Evolutionary conservation across 148 eudicot species (phyloP).

Genomic region (Silene latifolia): DNA sequence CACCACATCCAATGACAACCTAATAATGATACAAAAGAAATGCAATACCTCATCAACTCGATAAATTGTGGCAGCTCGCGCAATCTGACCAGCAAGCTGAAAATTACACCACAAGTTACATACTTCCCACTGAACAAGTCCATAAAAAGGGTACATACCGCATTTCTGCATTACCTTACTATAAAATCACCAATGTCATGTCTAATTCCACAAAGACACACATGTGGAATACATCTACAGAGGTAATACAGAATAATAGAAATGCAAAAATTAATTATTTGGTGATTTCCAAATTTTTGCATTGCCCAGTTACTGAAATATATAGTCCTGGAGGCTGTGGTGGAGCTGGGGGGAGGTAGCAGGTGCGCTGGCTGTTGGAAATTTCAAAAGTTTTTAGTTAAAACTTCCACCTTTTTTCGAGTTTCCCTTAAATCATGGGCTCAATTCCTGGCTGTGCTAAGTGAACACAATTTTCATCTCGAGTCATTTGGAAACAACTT

Average conservation of each 20-base stretch:
- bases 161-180: background rate
- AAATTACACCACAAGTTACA: conserved; percentile 4
- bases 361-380: no score
- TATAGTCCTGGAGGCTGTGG: no score
- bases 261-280: no score
- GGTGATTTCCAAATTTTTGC: no score
- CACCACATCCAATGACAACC: conserved; percentile 1
- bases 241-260: background rate
- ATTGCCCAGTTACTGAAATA: no score
- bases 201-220: background rate
- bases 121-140: background rate
- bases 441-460: no score
- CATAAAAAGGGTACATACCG: background rate
- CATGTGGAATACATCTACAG: background rate
- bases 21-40: background rate
- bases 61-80: conserved; percentile 94
- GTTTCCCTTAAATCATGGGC: no score
- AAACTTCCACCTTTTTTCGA: no score
- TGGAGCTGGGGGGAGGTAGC: no score
- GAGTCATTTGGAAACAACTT: no score
- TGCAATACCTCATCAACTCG: conserved; percentile 72
- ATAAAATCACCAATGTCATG: background rate
- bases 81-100: conserved; percentile 96
- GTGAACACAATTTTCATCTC: no score
- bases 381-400: no score